These are phyloP conservation scores for Cordyceps farinosa DNA, from an alignment of 2,329 filamentous ascomycete genomes.

Conservation along the genomic window DNA sequence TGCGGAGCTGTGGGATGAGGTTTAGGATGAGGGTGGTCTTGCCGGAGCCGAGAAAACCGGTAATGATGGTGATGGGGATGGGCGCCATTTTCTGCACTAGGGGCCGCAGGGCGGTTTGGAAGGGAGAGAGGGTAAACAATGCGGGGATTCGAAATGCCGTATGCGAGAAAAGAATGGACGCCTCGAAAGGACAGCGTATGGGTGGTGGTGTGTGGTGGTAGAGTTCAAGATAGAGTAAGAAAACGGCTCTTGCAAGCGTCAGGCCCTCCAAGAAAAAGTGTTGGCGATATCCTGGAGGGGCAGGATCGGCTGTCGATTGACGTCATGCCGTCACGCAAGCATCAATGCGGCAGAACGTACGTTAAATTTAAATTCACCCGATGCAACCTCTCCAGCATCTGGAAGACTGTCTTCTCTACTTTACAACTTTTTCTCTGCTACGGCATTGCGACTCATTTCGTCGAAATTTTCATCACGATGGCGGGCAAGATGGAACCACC, in stretches of 20 bases:
- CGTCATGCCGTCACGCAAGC: conserved; percentile 15
- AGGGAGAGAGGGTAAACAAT: neutral
- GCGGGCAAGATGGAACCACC: conserved; percentile 5
- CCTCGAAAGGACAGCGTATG: neutral
- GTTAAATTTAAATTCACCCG: neutral
- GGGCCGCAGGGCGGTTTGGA: neutral
- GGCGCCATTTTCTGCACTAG: conserved; percentile 49
- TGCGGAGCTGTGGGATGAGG: conserved; percentile 81
- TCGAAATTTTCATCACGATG: neutral
- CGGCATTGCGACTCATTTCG: neutral
- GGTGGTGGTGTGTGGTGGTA: neutral
- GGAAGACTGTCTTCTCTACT: too few species aligned
- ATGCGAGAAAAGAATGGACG: neutral
- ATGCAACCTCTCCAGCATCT: neutral
- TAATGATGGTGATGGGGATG: conserved; percentile 90
- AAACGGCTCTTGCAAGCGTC: neutral
- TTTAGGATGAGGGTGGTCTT: conserved; percentile 96
- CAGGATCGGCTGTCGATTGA: conserved; percentile 15
- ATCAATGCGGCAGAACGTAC: neutral
- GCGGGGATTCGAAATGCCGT: neutral
- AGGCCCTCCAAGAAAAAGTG: conserved; percentile 10
- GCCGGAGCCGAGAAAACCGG: conserved; percentile 91
- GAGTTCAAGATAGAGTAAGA: neutral
- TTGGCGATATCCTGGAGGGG: conserved; percentile 17
- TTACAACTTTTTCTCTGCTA: neutral